Base-by-base conservation (phyloP, 2,329 filamentous ascomycete species). In the Ophiostoma ulmi region DNA sequence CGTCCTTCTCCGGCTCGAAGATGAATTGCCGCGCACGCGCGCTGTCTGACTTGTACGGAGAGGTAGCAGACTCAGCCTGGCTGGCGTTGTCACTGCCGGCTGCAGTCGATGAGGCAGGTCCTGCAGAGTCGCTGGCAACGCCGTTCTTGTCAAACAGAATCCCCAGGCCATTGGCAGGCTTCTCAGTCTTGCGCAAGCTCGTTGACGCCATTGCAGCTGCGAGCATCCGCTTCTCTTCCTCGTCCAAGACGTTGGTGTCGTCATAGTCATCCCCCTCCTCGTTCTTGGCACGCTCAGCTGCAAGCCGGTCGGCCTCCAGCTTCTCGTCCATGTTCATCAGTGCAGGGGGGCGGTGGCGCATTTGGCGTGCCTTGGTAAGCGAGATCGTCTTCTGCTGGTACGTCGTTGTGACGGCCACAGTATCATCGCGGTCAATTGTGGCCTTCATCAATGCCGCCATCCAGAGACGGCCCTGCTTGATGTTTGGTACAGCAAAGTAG, bases 361-460 rank as follows among this genome's bases (percentile, higher is more conserved):
- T 92, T 73, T 90, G 87, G 72, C 90, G 89, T 14, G 95, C 95
- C 81, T 97, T 97, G 70, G 90, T 87, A 7, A 99, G 87, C 36
- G 91, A 95, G 70, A 99, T 97, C 0, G 95, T 99, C 83, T 97
- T 95, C 78, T 97, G 94, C 78, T 97, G 94, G 80, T 98, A 98
- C 3, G 93, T 97, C 3, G 92, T 95, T 26, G 92, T 93, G 72
- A 97, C 90, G 11, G 90, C 87, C 73, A 91, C 87, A 4, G 87
- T 87, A 76, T 91, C 88, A 75, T 99, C 95, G 72, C 94, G 90
- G 78, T 98, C 94, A 76, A 99, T 99, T 1, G 95, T 99, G 13
- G 95, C 95, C 81, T 99, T 99, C 92, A 99, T 97, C 69, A 99
- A 83, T 6, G 95, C 95, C 5, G 93, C 95, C 95, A 99, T 99